These are phyloP conservation scores for Sclerotinia borealis DNA, from an alignment of 2,329 filamentous ascomycete genomes.

Conservation along the genomic window DNA sequence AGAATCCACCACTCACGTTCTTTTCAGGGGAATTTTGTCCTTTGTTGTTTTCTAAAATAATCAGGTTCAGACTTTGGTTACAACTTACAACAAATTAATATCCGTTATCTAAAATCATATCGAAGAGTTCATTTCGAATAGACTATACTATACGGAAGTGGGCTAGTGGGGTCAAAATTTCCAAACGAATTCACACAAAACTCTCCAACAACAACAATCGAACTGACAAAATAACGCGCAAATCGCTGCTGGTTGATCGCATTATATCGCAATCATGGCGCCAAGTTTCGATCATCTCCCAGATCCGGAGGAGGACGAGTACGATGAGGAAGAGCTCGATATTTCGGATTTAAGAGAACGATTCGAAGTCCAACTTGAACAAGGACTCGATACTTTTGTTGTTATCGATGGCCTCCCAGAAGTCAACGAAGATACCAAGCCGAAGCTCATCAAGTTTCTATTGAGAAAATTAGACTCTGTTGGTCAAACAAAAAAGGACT, in stretches of 20 bases:
- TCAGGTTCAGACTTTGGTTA: neutral
- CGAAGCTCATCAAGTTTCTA: slow-evolving; percentile 94
- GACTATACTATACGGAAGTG: slow-evolving; percentile 7
- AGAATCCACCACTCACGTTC: slow-evolving; percentile 5
- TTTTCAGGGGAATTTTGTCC: neutral
- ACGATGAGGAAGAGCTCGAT: slow-evolving; percentile 91
- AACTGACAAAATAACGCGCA: slow-evolving; percentile 12
- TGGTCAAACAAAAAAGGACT: slow-evolving; percentile 78
- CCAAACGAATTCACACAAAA: slow-evolving; percentile 14
- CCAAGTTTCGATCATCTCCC: slow-evolving; percentile 87
- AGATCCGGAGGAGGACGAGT: slow-evolving; percentile 80
- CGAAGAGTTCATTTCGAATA: slow-evolving; percentile 1
- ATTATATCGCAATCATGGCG: slow-evolving; percentile 62
- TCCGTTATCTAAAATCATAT: neutral
- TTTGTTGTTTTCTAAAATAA: neutral
- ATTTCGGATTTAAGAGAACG: slow-evolving; percentile 90
- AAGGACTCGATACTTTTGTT: slow-evolving; percentile 93
- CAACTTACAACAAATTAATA: neutral
- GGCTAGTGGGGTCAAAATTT: slow-evolving; percentile 14
- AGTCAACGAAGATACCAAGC: slow-evolving; percentile 84
- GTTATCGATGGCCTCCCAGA: slow-evolving; percentile 90
- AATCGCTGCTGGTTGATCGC: slow-evolving; percentile 10
- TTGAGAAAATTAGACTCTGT: slow-evolving; percentile 85
- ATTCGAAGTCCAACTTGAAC: slow-evolving; percentile 92
- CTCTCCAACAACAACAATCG: slow-evolving; percentile 6